Evolutionary conservation across 805 yeast genomes (phyloP).

Genomic region (Schwanniomyces sp.): DNA sequence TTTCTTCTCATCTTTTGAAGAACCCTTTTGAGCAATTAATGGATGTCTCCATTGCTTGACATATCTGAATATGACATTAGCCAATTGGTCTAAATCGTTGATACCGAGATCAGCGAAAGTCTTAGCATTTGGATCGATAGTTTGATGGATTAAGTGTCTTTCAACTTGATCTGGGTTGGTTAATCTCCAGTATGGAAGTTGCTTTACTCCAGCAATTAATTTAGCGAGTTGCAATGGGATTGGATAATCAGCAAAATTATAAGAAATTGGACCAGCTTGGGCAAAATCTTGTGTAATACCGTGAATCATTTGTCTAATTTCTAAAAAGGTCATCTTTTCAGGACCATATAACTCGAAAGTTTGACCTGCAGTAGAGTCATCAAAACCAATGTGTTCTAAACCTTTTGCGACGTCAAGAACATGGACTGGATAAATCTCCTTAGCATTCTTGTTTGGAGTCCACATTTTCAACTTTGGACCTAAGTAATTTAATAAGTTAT

Average conservation of each 20-base stretch:
- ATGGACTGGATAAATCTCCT: slow-evolving; percentile 69
- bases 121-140: slow-evolving; percentile 56
- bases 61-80: slow-evolving; percentile 44
- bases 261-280: slow-evolving; percentile 44
- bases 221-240: slow-evolving; percentile 48
- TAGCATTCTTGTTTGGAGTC: slow-evolving; percentile 65
- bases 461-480: slow-evolving; percentile 58
- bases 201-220: slow-evolving; percentile 44
- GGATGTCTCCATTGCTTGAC: slow-evolving; percentile 53
- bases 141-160: slow-evolving; percentile 70
- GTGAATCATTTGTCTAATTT: slow-evolving; percentile 70
- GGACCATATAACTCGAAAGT: slow-evolving; percentile 74
- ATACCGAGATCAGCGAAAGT: slow-evolving; percentile 74
- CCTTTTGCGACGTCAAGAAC: slow-evolving; percentile 77
- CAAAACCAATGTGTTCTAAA: slow-evolving; percentile 74
- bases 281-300: slow-evolving; percentile 54
- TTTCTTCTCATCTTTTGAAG: slow-evolving; percentile 40
- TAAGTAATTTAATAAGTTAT: slow-evolving; percentile 62
- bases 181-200: slow-evolving; percentile 44
- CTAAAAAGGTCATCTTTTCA: slow-evolving; percentile 59
- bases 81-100: slow-evolving; percentile 39
- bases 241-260: slow-evolving; percentile 41
- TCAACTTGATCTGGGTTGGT: slow-evolving; percentile 73
- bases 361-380: slow-evolving; percentile 77
- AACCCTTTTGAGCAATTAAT: slow-evolving; percentile 46